Conservation (phyloP, 352 stramenopile species). For the Globisporangium irregulare region DNA sequence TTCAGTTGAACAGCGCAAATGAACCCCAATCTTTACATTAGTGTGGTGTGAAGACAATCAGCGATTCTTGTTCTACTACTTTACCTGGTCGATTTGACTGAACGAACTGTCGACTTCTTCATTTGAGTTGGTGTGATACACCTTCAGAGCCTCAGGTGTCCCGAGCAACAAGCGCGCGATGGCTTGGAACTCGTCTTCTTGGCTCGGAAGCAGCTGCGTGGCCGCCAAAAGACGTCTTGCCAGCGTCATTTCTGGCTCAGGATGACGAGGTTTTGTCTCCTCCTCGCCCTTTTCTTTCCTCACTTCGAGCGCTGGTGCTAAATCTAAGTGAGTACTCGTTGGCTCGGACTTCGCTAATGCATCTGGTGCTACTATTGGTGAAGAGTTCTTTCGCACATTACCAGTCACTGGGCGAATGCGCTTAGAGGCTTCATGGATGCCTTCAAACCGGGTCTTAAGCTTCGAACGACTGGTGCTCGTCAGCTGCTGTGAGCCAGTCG, state of each 20-base stretch:
- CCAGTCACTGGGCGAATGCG: background rate
- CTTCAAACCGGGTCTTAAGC: background rate
- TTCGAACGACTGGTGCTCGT: background rate
- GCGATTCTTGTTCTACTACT: background rate
- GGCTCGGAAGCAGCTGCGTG: background rate
- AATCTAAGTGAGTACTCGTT: background rate
- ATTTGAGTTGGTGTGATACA: constrained; percentile 18
- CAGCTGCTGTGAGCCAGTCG: background rate
- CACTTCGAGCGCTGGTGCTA: background rate
- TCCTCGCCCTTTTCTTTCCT: background rate
- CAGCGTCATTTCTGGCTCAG: background rate
- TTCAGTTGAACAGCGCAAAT: background rate
- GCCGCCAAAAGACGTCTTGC: background rate
- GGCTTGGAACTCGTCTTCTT: constrained; percentile 40
- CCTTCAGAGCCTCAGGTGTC: background rate
- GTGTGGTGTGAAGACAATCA: background rate
- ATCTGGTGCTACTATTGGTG: background rate
- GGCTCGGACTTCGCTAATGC: background rate
- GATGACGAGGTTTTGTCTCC: background rate
- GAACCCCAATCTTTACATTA: background rate
- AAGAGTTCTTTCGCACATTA: background rate
- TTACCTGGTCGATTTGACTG: constrained; percentile 20
- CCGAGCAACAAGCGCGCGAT: constrained; percentile 32
- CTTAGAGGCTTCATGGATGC: background rate
- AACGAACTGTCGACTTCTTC: constrained; percentile 23